Base-by-base conservation (phyloP, 2,329 filamentous ascomycete genomes). In the Cladophialophora immunda region DNA sequence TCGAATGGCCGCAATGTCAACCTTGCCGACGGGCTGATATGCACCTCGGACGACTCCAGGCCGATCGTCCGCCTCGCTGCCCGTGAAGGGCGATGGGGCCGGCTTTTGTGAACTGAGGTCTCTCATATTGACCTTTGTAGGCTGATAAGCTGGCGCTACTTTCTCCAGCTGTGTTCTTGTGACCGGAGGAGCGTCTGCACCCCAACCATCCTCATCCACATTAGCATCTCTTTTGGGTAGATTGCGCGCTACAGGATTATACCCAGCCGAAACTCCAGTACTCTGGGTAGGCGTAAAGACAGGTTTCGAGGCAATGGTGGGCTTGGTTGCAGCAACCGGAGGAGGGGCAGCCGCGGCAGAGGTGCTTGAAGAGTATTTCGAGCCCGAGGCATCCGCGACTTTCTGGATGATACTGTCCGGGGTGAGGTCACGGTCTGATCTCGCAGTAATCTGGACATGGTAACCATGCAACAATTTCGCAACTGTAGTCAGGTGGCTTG, bases 381-480 rank as follows among this genome's bases (percentile, higher is more conserved):
- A 88, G 68, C 95, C 95, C 52, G 95, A 98, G 30, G 95, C 91
- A 84, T 98, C 94, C 67, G 93, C 88, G 56, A 99, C 93, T 81
- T 97, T 98, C 77, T 95, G 91, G 73, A 98, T 86, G 73, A 99
- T 97, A 65, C 86, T 85, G 75, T 97, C 93, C 41, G 94, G 92
- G 30, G 91, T 92, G 69, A 99, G 87, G 76, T 98, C 94, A 75
- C 88, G 87, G 70, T 97, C 93, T 69, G 94, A 96, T 68, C 95
- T 92, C 67, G 95, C 95, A 60, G 94, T 98, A 74, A 99, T 92
- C 82, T 99, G 94, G 66, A 99, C 93, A 78, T 99, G 95, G 79
- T 98, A 99, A 72, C 95, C 93, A 82, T 97, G 94, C 50, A 99
- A 87, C 73, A 97, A 86, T 81, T 97, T 97, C 69, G 93, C 90